phyloP scores from a whole-genome alignment of 208 protist species.

The Trypanosoma avium region DNA sequence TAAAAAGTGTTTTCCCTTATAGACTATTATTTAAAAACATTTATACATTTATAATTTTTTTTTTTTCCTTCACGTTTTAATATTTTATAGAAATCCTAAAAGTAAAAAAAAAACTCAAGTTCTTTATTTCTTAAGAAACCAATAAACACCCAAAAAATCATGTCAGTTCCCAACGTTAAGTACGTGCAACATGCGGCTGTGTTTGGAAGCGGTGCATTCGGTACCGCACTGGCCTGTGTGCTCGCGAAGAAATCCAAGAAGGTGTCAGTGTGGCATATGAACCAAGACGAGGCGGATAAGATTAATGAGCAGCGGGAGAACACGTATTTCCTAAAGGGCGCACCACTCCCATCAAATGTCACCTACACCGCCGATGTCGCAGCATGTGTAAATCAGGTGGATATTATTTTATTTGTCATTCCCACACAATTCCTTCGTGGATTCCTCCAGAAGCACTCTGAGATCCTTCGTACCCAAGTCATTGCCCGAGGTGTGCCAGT shows the following conservation, averaged over 20 bases:
- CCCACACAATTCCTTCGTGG: constrained; percentile 84
- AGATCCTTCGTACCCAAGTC: constrained; percentile 40
- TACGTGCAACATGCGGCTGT: constrained; percentile 64
- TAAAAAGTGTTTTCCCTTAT: too few species aligned
- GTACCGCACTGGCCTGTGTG: constrained; percentile 66
- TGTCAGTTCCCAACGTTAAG: constrained; percentile 30
- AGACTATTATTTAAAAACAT: too few species aligned
- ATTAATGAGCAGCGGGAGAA: constrained; percentile 82
- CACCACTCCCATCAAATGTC: constrained; percentile 59
- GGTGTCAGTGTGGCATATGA: constrained; percentile 80
- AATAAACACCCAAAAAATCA: background rate
- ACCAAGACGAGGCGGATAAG: constrained; percentile 48
- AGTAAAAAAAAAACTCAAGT: background rate
- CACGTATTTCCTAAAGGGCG: constrained; percentile 69
- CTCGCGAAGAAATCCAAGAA: constrained; percentile 67
- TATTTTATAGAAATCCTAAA: too few species aligned
- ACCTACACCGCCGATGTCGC: constrained; percentile 57
- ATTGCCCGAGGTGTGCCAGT: constrained; percentile 50
- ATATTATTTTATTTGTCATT: constrained; percentile 84
- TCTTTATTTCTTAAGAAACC: too few species aligned
- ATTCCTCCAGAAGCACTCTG: constrained; percentile 62
- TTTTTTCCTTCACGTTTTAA: too few species aligned
- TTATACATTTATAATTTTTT: too few species aligned
- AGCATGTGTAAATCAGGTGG: constrained; percentile 44
- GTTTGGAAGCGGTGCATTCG: constrained; percentile 86